Evolutionary conservation across 2,329 filamentous ascomycete species (phyloP).

Genomic region (Rhynchosporium graminicola): DNA sequence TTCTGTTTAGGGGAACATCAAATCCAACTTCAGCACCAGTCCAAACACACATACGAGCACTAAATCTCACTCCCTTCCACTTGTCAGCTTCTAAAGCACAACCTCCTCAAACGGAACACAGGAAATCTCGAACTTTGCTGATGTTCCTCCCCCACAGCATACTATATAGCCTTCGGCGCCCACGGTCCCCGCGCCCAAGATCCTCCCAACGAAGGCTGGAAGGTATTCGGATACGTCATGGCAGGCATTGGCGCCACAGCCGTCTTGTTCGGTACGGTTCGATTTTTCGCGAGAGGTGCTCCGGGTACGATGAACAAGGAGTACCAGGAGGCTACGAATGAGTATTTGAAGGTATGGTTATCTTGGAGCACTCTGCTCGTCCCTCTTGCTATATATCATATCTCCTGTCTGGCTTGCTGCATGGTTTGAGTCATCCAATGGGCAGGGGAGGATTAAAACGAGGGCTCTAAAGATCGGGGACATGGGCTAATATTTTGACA

Average conservation of each 20-base stretch:
- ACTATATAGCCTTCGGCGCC: constrained; percentile 97
- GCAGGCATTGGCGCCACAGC: constrained; percentile 67
- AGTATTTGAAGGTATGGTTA: constrained; percentile 80
- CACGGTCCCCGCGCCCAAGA: constrained; percentile 86
- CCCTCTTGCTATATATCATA: neutral
- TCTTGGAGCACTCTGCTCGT: neutral
- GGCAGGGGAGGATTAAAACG: neutral
- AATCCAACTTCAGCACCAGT: neutral
- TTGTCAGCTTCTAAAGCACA: neutral
- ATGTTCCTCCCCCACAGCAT: constrained; percentile 60
- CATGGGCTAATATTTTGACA: constrained; percentile 22
- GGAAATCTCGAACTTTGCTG: constrained; percentile 6
- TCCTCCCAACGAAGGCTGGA: constrained; percentile 82
- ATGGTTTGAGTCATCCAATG: neutral
- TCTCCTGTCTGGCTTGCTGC: neutral
- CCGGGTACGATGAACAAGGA: constrained; percentile 94
- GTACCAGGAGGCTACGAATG: constrained; percentile 94
- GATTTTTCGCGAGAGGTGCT: constrained; percentile 68
- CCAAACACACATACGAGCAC: neutral
- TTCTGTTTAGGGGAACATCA: neutral
- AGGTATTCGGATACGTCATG: constrained; percentile 72
- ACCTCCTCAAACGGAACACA: neutral
- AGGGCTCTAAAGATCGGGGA: neutral
- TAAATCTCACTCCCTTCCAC: neutral
- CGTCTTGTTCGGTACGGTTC: constrained; percentile 70